Base-by-base conservation (phyloP, 1,139 yeast species). In the Keqinozyma sinolaborantium region DNA sequence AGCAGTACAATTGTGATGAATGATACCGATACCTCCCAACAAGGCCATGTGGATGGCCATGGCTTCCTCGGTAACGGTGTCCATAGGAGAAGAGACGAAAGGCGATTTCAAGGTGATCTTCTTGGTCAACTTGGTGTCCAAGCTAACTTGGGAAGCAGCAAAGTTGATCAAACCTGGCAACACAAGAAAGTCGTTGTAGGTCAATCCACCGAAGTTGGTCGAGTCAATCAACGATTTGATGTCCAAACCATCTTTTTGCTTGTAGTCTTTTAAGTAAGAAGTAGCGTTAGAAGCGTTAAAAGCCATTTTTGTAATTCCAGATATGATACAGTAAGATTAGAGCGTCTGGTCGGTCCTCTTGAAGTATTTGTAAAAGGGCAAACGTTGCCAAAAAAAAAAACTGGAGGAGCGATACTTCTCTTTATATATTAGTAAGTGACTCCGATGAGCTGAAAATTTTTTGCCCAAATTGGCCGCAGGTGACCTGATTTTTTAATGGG, bases 41-140 rank as follows among this genome's bases (percentile, higher is more conserved):
- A 92, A 77, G 48, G 99, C 97, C 97, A 92, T 90, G 68, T 88
- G 82, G 51, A 94, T 92, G 46, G 99, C 98, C 99, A 92, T 92
- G 41, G 81, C 84, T 42, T 88, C 72, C 71, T 92, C 99, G 38
- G 99, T 94, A 43, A 92, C 98, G 33, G 98, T 92, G 66, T 92
- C 98, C 99, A 92, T 92, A 50, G 99, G 99, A 53, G 97, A 87
- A 23, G 97, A 90, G 42, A 92, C 92, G 50, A 92, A 86, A 41
- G 99, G 99, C 31, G 96, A 72, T 70, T 84, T 88, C 64, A 92
- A 74, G 36, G 94, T 68, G 70, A 92, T 92, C 56, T 83, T 84
- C 72, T 84, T 88, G 58, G 98, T 88, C 62, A 92, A 73, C 61
- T 76, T 83, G 45, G 95, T 76, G 51, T 88, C 95, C 56, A 90